These are phyloP conservation scores for Gossypium mustelinum DNA, from an alignment of 345 rosid species.

Conservation along the genomic window DNA sequence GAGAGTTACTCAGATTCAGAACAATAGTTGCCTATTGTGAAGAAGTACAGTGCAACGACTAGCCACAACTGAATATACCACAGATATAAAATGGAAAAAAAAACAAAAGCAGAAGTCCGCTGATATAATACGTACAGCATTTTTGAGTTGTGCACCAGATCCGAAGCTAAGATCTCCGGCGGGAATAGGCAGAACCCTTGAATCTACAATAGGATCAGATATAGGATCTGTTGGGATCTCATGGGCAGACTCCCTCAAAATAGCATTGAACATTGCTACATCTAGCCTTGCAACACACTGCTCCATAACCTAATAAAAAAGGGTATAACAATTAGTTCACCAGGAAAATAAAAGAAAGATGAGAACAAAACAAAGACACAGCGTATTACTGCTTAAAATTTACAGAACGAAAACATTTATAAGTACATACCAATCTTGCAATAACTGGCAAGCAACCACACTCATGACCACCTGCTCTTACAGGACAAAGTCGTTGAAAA, in stretches of 20 bases:
- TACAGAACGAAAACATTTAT: not conserved
- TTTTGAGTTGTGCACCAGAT: conserved; percentile 96
- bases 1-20: not conserved
- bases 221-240: conserved; percentile 95
- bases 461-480: conserved; percentile 77
- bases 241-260: conserved; percentile 84
- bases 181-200: conserved; percentile 89
- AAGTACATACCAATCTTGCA: conserved; percentile 56
- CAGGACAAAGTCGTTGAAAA: conserved; percentile 71
- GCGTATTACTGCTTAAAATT: conserved; percentile 1
- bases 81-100: not conserved
- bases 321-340: conserved; percentile 13
- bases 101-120: not conserved
- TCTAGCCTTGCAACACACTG: conserved; percentile 78
- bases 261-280: conserved; percentile 97
- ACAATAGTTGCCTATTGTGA: not conserved
- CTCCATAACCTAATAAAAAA: conserved; percentile 65
- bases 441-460: conserved; percentile 89
- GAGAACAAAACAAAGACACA: conserved; percentile 5
- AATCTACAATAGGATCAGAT: conserved; percentile 83
- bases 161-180: conserved; percentile 96
- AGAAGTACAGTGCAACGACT: not conserved
- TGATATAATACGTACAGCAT: conserved; percentile 48
- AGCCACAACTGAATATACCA: not conserved
- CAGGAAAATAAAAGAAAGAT: not conserved